A percentile compares a stretch with the other conserved stretches of the same genome.
phyloP scores from a whole-genome alignment of 495 filamentous ascomycete species.

The Poronia punctata region DNA sequence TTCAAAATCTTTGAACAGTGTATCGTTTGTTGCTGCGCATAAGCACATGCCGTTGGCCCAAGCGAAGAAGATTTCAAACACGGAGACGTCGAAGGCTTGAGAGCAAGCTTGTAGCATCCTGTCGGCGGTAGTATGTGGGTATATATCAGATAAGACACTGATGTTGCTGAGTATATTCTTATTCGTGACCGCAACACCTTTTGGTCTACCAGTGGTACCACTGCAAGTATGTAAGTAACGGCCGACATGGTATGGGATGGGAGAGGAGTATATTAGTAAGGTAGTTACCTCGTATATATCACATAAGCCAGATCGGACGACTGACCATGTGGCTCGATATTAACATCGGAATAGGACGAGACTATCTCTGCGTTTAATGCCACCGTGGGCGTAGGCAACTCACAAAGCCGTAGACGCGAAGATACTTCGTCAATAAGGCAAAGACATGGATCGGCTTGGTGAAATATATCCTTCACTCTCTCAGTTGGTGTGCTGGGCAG shows the following conservation, averaged over 20 bases:
- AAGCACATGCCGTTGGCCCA: conserved; percentile 69
- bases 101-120: conserved; percentile 66
- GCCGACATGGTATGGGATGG: not conserved
- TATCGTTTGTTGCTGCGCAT: conserved; percentile 59
- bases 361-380: conserved; percentile 25
- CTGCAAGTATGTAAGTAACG: conserved; percentile 10
- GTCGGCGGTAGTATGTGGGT: conserved; percentile 41
- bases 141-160: conserved; percentile 49
- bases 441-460: conserved; percentile 39
- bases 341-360: conserved; percentile 15
- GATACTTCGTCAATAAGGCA: conserved; percentile 37
- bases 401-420: conserved; percentile 8
- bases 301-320: conserved; percentile 45
- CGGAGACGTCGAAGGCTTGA: conserved; percentile 68
- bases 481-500: conserved; percentile 54
- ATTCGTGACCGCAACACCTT: conserved; percentile 64
- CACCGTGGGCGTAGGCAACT: too few relatives aligned
- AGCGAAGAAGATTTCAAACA: conserved; percentile 75
- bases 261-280: not conserved
- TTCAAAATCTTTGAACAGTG: conserved; percentile 58
- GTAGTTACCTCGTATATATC: conserved; percentile 48
- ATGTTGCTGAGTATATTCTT: conserved; percentile 64
- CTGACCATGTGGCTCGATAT: conserved; percentile 26
- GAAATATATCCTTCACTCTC: conserved; percentile 48
- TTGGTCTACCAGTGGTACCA: conserved; percentile 59